Evolutionary conservation across 1,139 yeast genomes (phyloP), one percentile per base, ranked within the genome.

Genomic region (Geotrichum phurueaensis): DNA sequence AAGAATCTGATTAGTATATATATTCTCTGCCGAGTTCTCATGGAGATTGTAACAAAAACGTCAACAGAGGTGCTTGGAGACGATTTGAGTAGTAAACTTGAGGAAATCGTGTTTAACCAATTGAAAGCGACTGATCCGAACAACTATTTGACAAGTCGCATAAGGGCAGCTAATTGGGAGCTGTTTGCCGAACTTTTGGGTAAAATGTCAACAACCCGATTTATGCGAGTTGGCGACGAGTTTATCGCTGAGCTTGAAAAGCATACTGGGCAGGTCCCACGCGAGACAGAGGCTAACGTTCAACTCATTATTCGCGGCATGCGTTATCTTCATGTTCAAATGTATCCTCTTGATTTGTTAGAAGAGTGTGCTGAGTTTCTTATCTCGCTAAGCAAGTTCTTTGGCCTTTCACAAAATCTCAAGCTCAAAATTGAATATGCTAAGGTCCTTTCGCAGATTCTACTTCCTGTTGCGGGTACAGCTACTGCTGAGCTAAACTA

Each of bases 401-500:
- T 89, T 71, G 75, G 80, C 50, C 77, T 80, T 49, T 81, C 96
- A 1, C 84, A 84, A 61, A 62, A 64, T 12, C 79, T 84, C 3
- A 79, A 88, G 1, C 77, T 85, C 31, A 73, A 72, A 61, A 78
- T 83, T 64, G 95, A 96, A 1, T 95, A 94, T 71, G 88, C 96
- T 57, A 96, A 90, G 65, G 96, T 90, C 0, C 78, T 92, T 52
- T 81, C 87, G 59, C 86, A 83, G 62, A 79, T 95, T 50, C 74
- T 95, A 2, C 75, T 89, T 53, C 96, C 98, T 0, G 75, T 94
- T 51, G 96, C 97, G 0, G 95, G 90, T 22, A 79, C 83, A 1
- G 80, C 92, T 45, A 89, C 97, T 0, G 99, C 97, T 0, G 99
- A 95, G 71, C 91, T 91, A 0, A 94, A 95, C 69, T 96, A 91